A percentile compares a stretch with the other conserved stretches of the same genome.
Evolutionary conservation across 805 yeast genomes (phyloP).

Genomic region (Barnettozyma populi): DNA sequence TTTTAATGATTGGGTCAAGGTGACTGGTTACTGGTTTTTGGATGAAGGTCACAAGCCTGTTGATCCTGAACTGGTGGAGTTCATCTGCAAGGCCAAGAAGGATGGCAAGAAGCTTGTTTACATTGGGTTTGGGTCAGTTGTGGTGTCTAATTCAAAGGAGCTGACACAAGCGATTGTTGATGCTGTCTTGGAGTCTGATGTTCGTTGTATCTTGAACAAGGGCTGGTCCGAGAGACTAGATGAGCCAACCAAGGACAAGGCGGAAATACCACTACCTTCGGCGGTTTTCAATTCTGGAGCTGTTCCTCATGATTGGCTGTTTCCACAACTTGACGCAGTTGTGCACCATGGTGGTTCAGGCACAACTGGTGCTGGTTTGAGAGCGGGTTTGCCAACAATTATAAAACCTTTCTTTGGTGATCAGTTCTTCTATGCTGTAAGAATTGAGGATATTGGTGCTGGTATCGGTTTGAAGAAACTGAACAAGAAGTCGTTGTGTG

Average conservation of each 20-base stretch:
- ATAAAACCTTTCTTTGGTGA: conserved; percentile 96
- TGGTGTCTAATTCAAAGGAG: conserved; percentile 74
- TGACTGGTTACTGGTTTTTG: conserved; percentile 93
- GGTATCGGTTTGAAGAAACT: conserved; percentile 70
- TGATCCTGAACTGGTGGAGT: conserved; percentile 48
- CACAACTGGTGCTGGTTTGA: conserved; percentile 86
- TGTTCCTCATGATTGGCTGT: conserved; percentile 92
- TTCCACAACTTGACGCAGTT: conserved; percentile 84
- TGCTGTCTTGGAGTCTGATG: conserved; percentile 76
- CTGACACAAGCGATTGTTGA: conserved; percentile 73
- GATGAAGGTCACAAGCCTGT: conserved; percentile 63
- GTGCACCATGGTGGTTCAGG: conserved; percentile 98
- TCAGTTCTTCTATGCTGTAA: conserved; percentile 83
- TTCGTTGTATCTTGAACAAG: conserved; percentile 80
- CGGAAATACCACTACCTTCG: conserved; percentile 50
- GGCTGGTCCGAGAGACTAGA: conserved; percentile 87
- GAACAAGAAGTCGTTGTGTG: conserved; percentile 54
- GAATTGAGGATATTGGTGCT: conserved; percentile 86
- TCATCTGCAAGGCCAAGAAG: conserved; percentile 54
- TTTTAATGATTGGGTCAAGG: conserved; percentile 91
- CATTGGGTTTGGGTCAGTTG: conserved; percentile 94
- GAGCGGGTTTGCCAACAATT: conserved; percentile 84
- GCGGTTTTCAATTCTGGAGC: conserved; percentile 66
- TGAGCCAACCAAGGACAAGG: conserved; percentile 24
- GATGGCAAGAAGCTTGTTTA: conserved; percentile 72